Conservation (phyloP, 805 yeast genomes). For the Candida silvicultrix region DNA sequence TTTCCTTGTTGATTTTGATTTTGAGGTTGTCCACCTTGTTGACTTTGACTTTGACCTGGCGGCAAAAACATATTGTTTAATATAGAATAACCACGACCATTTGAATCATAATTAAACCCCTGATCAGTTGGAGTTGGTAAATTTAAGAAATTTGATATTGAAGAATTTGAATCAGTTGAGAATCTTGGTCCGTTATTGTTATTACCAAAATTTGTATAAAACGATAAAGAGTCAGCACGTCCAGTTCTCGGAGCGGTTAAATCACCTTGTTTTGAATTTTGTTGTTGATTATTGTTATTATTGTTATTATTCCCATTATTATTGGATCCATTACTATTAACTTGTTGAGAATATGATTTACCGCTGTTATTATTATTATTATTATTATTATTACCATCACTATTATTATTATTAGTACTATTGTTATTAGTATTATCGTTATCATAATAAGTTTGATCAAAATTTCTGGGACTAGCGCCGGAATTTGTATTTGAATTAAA, state of each 20-base stretch:
- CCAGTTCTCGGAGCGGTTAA: constrained; percentile 7
- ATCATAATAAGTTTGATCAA: constrained; percentile 6
- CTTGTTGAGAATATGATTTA: not conserved
- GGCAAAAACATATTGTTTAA: constrained; percentile 21
- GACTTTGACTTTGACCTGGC: constrained; percentile 8
- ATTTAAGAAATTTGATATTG: constrained; percentile 16
- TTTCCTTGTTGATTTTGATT: constrained; percentile 1
- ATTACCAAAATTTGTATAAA: constrained; percentile 16
- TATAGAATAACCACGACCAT: constrained; percentile 20
- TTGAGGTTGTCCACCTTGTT: not conserved
- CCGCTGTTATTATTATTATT: not conserved
- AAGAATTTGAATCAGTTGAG: constrained; percentile 24
- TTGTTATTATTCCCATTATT: not conserved
- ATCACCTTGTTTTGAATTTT: not conserved
- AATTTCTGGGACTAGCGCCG: constrained; percentile 12
- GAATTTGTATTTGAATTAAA: not conserved
- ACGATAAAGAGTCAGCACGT: constrained; percentile 23
- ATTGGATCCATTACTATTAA: not conserved
- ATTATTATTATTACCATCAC: too few relatives aligned
- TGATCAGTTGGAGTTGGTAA: constrained; percentile 11
- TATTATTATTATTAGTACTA: not conserved
- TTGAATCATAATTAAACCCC: constrained; percentile 12
- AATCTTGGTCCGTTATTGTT: constrained; percentile 16
- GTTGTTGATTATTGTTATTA: not conserved
- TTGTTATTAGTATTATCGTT: not conserved